Evolutionary conservation across 768 basidiomycete genomes (phyloP).

Genomic region (Hypholoma sublateritium): DNA sequence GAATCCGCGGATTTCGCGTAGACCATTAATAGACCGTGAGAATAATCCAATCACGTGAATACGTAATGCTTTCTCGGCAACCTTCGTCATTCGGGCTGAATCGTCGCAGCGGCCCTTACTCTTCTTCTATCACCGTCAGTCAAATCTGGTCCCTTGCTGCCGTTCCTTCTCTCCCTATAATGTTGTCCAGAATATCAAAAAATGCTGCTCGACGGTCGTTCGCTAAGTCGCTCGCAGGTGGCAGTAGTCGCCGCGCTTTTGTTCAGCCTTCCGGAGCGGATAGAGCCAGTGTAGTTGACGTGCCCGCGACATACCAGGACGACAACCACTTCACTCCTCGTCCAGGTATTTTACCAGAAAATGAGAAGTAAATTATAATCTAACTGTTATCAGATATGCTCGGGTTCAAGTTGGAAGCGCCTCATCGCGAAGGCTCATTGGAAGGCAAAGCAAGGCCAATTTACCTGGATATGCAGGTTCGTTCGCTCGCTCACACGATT

Average conservation of each 20-base stretch:
- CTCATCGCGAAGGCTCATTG: conserved; percentile 54
- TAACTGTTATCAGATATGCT: conserved; percentile 67
- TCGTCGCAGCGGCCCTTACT: conserved; percentile 8
- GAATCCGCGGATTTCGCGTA: too few relatives aligned
- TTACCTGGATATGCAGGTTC: conserved; percentile 96
- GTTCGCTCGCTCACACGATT: conserved; percentile 16
- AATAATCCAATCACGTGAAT: background rate
- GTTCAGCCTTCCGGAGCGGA: conserved; percentile 84
- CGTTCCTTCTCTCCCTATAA: conserved; percentile 26
- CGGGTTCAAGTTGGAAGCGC: conserved; percentile 78
- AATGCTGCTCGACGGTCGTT: conserved; percentile 35
- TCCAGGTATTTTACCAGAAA: conserved; percentile 45
- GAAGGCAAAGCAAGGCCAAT: conserved; percentile 79
- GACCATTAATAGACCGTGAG: too few relatives aligned
- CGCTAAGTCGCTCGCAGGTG: conserved; percentile 21
- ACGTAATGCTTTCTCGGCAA: background rate
- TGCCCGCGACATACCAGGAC: conserved; percentile 72
- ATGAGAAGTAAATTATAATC: background rate
- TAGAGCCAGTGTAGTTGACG: conserved; percentile 79
- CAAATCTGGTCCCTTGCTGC: background rate
- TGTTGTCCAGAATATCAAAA: conserved; percentile 60
- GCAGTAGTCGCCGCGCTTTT: conserved; percentile 50
- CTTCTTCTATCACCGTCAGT: conserved; percentile 5
- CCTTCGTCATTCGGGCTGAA: conserved; percentile 11
- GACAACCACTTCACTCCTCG: conserved; percentile 70